Base-by-base conservation (phyloP, 169 alveolate genomes). In the Amoebophrya sp. region DNA sequence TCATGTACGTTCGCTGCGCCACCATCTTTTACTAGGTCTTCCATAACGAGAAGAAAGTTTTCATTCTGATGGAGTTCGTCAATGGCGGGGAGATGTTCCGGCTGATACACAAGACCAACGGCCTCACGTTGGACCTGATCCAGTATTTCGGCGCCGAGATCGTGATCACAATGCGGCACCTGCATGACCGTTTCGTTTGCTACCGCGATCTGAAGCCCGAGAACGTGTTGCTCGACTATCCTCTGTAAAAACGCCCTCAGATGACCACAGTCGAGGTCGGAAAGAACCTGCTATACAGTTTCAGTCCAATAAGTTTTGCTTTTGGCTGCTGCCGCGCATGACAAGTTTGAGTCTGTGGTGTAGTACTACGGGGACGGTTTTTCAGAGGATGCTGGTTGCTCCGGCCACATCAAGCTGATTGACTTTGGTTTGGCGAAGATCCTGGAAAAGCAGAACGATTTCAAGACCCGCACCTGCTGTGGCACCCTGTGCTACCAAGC, bases 51-150 rank as follows among this genome's bases (percentile, higher is more conserved):
- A 93, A 96, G 33, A 96, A 97, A 89, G 95, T 97, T 53, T 97
- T 96, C 94, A 95, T 98, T 95, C 96, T 97, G 88, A 96, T 97
- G 94, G 99, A 98, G 89, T 98, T 96, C 93, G 98, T 98, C 18
- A 95, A 96, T 90, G 99, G 99, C 29, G 99, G 99, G 0, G 99
- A 97, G 91, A 96, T 98, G 91, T 97, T 97, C 18, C 66, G 66
- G 18, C 66, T 47, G 29, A 47, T 47, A 47, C 66, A 47, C 66
- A 47, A 47, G 66, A 47, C 29, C 18, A 47, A 47, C 18, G 66
- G 66, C 29, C 66, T 47, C 29, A 47, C 7, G 7, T 47, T 47
- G 66, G 66, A 47, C 29, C 66, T 47, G 66, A 47, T 47, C 7
- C 7, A 47, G 18, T 47, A 12, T 18, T 47, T 47, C 29, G 29